These are phyloP conservation scores for Phytophthora ramorum DNA, from an alignment of 352 stramenopile species.

Conservation along the genomic window DNA sequence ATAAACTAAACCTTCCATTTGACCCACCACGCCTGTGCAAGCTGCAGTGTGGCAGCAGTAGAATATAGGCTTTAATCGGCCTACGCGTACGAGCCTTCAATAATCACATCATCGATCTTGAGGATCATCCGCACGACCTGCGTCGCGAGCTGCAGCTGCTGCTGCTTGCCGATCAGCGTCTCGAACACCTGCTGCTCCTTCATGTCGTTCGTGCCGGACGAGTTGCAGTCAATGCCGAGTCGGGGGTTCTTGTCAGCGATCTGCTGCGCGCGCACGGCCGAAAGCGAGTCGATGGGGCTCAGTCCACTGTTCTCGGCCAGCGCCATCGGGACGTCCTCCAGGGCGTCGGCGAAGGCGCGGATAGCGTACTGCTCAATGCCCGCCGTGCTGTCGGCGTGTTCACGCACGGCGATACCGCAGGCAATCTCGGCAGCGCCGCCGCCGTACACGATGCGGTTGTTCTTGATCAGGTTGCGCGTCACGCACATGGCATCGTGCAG, in stretches of 20 bases:
- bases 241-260: slow-evolving; percentile 95
- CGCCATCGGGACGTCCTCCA: slow-evolving; percentile 99
- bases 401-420: slow-evolving; percentile 95
- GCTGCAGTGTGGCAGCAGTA: slow-evolving; percentile 11
- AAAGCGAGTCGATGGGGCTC: slow-evolving; percentile 98
- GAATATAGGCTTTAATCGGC: slow-evolving; percentile 27
- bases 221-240: slow-evolving; percentile 97
- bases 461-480: slow-evolving; percentile 99
- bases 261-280: slow-evolving; percentile 95
- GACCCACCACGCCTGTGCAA: slow-evolving; percentile 12
- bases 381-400: slow-evolving; percentile 84
- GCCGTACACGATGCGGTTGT: slow-evolving; percentile 99
- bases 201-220: slow-evolving; percentile 95
- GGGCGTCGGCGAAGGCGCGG: slow-evolving; percentile 97
- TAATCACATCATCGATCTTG: slow-evolving; percentile 99
- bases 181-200: slow-evolving; percentile 99
- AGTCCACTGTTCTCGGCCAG: slow-evolving; percentile 99
- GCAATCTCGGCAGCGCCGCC: slow-evolving; percentile 98
- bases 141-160: slow-evolving; percentile 98
- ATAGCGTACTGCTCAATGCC: slow-evolving; percentile 98
- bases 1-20: slow-evolving; percentile 45
- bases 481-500: slow-evolving; percentile 99
- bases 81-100: slow-evolving; percentile 92
- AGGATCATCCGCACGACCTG: slow-evolving; percentile 99
- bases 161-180: slow-evolving; percentile 99